Conservation (phyloP, 2,329 filamentous ascomycete genomes). For the Teratosphaeria gauchensis region DNA sequence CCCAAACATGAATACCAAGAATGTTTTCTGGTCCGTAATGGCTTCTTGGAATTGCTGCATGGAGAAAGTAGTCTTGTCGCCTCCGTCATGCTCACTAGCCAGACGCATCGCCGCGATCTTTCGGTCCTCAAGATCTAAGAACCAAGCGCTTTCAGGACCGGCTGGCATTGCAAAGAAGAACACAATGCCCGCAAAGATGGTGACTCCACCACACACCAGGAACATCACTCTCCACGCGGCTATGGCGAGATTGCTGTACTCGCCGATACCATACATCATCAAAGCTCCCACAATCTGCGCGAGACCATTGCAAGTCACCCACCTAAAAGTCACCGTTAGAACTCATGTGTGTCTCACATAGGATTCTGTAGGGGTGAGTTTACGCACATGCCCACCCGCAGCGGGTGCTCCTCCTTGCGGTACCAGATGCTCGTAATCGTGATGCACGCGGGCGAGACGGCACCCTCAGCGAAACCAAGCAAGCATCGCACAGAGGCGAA, state of each 20-base stretch:
- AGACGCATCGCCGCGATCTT: conserved; percentile 32
- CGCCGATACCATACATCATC: conserved; percentile 44
- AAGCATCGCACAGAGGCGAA: background rate
- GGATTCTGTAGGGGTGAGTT: too few relatives aligned
- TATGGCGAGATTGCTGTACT: conserved; percentile 29
- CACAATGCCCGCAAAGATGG: conserved; percentile 31
- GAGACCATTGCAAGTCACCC: conserved; percentile 39
- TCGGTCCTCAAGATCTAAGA: conserved; percentile 35
- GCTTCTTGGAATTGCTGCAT: conserved; percentile 36
- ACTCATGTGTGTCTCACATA: too few relatives aligned
- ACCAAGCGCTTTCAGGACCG: conserved; percentile 41
- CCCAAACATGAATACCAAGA: conserved; percentile 38
- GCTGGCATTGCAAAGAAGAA: conserved; percentile 42
- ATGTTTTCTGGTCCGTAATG: conserved; percentile 35
- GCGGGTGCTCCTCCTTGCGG: conserved; percentile 21
- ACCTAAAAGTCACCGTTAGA: conserved; percentile 7
- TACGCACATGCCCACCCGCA: conserved; percentile 13
- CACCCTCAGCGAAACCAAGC: background rate
- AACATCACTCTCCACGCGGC: conserved; percentile 41
- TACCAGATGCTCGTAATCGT: conserved; percentile 4
- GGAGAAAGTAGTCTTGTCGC: conserved; percentile 38
- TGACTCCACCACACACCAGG: conserved; percentile 42
- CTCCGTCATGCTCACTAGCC: conserved; percentile 30
- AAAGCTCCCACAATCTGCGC: conserved; percentile 38
- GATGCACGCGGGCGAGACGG: background rate